Conservation (phyloP, 2,329 filamentous ascomycete species). For the Leptographium wingfieldii region DNA sequence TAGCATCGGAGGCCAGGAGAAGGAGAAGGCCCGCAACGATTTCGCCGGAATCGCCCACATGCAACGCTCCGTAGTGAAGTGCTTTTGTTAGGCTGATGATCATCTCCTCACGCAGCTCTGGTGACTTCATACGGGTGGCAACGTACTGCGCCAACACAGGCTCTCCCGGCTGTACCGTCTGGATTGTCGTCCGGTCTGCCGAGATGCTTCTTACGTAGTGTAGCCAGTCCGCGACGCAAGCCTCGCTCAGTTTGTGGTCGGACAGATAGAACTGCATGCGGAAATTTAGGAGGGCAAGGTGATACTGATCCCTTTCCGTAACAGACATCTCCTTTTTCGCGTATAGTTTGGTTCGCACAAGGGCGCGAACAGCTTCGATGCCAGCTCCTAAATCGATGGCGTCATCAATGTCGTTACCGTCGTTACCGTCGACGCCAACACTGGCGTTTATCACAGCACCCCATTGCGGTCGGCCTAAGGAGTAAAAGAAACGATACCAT, state of each 20-base stretch:
- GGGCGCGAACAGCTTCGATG: not conserved
- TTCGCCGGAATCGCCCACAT: not conserved
- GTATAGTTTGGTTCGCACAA: not conserved
- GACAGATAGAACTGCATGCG: not conserved
- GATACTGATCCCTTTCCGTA: not conserved
- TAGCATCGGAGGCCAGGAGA: not conserved
- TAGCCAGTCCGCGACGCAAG: conserved; percentile 2
- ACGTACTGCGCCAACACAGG: not conserved
- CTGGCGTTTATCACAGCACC: not conserved
- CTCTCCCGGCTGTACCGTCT: not conserved
- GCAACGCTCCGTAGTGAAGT: not conserved
- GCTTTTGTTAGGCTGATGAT: not conserved
- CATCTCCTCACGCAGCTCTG: not conserved
- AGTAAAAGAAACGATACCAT: conserved; percentile 1
- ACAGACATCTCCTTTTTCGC: not conserved
- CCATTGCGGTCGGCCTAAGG: not conserved
- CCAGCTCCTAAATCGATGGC: not conserved
- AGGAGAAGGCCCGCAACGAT: not conserved
- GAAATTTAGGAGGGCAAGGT: not conserved
- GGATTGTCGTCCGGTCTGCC: not conserved
- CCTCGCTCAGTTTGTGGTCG: conserved; percentile 3
- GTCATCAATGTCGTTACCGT: not conserved
- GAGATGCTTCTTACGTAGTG: conserved; percentile 2
- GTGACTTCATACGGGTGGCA: not conserved
- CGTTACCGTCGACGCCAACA: not conserved